These are phyloP conservation scores for Tephrocybe sp. DNA, from an alignment of 768 basidiomycete genomes.

Conservation along the genomic window DNA sequence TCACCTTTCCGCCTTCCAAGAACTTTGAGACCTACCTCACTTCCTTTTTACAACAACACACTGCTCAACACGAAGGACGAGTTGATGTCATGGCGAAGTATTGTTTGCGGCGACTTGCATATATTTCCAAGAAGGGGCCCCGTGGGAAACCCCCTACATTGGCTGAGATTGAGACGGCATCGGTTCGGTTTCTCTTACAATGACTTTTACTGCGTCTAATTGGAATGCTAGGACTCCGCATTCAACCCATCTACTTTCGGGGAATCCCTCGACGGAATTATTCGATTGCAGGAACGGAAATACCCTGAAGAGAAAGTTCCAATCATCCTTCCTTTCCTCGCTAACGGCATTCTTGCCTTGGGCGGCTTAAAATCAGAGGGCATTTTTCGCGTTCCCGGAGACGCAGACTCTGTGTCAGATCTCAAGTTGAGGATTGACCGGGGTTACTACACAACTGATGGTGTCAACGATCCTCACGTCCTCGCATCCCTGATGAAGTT, in stretches of 20 bases:
- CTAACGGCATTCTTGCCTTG: conserved; percentile 86
- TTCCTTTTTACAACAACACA: conserved; percentile 75
- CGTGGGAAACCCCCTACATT: conserved; percentile 80
- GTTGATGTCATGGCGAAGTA: conserved; percentile 91
- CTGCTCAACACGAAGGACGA: conserved; percentile 66
- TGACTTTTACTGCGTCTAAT: conserved; percentile 12
- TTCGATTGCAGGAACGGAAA: conserved; percentile 80
- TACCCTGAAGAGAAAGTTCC: conserved; percentile 86
- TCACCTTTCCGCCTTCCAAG: conserved; percentile 92
- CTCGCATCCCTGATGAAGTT: conserved; percentile 89
- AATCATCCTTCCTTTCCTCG: conserved; percentile 91
- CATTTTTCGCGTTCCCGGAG: conserved; percentile 92
- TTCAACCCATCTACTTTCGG: conserved; percentile 96
- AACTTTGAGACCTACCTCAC: conserved; percentile 86
- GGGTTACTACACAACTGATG: conserved; percentile 88
- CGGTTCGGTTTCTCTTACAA: conserved; percentile 42
- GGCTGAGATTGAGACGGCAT: conserved; percentile 90
- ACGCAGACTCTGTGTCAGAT: conserved; percentile 84
- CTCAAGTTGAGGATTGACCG: conserved; percentile 88
- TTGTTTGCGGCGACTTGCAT: conserved; percentile 74
- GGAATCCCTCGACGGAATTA: conserved; percentile 82
- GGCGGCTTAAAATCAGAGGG: conserved; percentile 86
- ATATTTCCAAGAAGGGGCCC: conserved; percentile 82
- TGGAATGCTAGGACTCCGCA: conserved; percentile 70
- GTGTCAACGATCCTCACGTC: conserved; percentile 88